Conservation (phyloP, 2,329 filamentous ascomycete genomes). For the Parascedosporium putredinis region DNA sequence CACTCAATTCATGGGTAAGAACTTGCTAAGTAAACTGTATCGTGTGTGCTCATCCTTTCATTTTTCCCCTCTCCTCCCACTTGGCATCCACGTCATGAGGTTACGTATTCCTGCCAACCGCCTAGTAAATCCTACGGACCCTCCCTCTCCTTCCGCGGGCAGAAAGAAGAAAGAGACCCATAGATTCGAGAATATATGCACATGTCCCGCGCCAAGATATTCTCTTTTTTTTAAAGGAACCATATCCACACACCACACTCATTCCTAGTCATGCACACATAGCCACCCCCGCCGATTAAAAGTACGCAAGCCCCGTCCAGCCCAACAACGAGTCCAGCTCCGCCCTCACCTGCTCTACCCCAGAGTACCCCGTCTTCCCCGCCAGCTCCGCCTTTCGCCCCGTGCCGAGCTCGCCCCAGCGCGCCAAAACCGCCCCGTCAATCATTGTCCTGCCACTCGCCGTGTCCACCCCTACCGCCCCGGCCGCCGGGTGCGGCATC, state of each 20-base stretch:
- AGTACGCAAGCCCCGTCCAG: constrained; percentile 53
- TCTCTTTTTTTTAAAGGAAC: neutral
- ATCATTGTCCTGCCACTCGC: constrained; percentile 57
- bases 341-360: constrained; percentile 55
- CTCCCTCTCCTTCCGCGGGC: no score
- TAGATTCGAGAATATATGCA: no score
- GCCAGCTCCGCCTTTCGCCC: constrained; percentile 64
- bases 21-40: no score
- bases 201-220: neutral
- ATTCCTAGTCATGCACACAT: no score
- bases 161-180: no score
- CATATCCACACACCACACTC: neutral
- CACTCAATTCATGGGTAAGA: no score
- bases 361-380: constrained; percentile 57
- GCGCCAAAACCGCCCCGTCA: constrained; percentile 63
- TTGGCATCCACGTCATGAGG: no score
- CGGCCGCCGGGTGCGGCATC: constrained; percentile 37
- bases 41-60: neutral
- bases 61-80: no score
- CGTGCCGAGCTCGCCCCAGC: constrained; percentile 68
- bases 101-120: no score
- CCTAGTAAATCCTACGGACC: no score
- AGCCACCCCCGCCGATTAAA: neutral
- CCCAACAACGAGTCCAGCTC: constrained; percentile 56
- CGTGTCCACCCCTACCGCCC: constrained; percentile 43